Evolutionary conservation across 768 basidiomycete species (phyloP).

Genomic region (Amanita pseudoporphyria): DNA sequence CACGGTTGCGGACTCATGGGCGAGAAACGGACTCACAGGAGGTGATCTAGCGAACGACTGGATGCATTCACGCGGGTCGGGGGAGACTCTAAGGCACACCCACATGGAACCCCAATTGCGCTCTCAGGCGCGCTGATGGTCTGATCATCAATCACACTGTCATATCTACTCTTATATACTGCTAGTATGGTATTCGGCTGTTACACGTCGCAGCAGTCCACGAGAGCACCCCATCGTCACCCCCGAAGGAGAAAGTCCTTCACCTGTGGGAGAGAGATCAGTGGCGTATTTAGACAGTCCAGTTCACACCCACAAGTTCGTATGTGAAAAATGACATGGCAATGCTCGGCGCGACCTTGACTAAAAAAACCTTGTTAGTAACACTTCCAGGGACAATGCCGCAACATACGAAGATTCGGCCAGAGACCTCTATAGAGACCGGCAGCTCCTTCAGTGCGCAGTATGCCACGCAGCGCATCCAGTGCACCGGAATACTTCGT

Average conservation of each 20-base stretch:
- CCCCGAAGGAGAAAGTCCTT: conserved; percentile 32
- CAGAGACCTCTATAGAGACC: conserved; percentile 83
- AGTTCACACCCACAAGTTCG: conserved; percentile 37
- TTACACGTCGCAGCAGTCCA: background rate
- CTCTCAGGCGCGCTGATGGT: background rate
- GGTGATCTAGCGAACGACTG: too few relatives aligned
- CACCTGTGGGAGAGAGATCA: conserved; percentile 14
- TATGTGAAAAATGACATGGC: conserved; percentile 83
- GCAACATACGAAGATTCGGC: conserved; percentile 74
- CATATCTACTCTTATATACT: background rate
- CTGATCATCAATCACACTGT: background rate
- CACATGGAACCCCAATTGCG: background rate
- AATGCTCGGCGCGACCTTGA: conserved; percentile 88
- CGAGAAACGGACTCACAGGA: too few relatives aligned
- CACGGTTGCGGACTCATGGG: too few relatives aligned
- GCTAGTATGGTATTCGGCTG: background rate
- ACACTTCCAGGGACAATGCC: conserved; percentile 4
- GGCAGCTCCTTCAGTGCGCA: conserved; percentile 61
- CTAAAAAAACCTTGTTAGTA: conserved; percentile 26
- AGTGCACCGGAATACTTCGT: conserved; percentile 74
- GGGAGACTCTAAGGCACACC: too few relatives aligned
- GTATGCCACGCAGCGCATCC: conserved; percentile 62
- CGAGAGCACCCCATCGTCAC: too few relatives aligned
- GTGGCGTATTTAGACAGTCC: background rate
- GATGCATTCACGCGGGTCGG: too few relatives aligned